Evolutionary conservation across 345 rosid genomes (phyloP).

Genomic region (Aethionema arabicum): DNA sequence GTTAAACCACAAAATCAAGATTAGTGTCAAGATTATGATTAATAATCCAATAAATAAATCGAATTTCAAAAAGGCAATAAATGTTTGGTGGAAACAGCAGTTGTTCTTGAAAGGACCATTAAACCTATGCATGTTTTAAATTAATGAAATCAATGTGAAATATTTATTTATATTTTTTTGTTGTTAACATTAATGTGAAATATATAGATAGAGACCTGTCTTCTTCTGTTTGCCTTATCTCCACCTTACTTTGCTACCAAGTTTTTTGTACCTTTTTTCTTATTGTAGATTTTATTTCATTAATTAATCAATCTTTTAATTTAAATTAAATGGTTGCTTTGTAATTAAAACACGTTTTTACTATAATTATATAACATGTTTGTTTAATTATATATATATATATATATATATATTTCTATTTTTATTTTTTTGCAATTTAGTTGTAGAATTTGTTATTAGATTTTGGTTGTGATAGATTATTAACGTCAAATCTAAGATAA

Average conservation of each 20-base stretch:
- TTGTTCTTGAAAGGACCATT: constrained; percentile 32
- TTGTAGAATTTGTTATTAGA: not conserved
- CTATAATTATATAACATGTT: not conserved
- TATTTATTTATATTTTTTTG: too few species aligned
- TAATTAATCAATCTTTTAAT: not conserved
- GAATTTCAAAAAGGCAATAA: constrained; percentile 10
- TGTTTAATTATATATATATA: too few species aligned
- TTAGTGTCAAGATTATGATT: not conserved
- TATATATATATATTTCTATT: too few species aligned
- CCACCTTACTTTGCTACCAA: constrained; percentile 33
- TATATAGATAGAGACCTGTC: constrained; percentile 19
- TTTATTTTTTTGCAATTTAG: not conserved
- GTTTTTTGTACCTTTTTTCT: constrained; percentile 1
- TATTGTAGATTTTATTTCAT: not conserved
- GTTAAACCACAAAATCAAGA: constrained; percentile 34
- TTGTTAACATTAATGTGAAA: too few species aligned
- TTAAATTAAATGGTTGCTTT: constrained; percentile 21
- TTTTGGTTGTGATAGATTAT: too few species aligned
- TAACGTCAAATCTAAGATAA: too few species aligned
- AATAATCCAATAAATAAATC: constrained; percentile 12
- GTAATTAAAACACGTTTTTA: constrained; percentile 21
- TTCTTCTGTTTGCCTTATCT: constrained; percentile 29
- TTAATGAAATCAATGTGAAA: not conserved
- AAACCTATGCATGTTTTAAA: constrained; percentile 29
- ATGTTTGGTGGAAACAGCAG: constrained; percentile 35